Percentiles rank a stretch among this genome's conserved stretches.
Conservation (phyloP, 148 eudicot species). For the Arbutus unedo region DNA sequence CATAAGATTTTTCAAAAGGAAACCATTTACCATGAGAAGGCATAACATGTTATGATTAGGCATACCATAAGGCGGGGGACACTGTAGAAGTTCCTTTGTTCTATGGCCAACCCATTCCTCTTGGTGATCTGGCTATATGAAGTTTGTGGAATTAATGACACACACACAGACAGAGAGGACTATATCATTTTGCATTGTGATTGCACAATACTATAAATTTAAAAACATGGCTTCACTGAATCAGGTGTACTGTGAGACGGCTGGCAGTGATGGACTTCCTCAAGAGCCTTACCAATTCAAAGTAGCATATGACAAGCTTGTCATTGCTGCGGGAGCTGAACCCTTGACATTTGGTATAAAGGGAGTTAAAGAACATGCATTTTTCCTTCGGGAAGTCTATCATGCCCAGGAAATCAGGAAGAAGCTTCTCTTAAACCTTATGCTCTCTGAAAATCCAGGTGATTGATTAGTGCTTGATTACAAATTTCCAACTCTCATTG, state of each 20-base stretch:
- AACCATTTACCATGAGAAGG: too few species aligned
- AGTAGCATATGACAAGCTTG: conserved; percentile 93
- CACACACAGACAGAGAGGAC: not conserved
- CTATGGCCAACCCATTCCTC: not conserved
- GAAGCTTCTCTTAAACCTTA: conserved; percentile 76
- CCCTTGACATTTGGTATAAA: conserved; percentile 83
- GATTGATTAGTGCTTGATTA: not conserved
- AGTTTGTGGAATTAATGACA: not conserved
- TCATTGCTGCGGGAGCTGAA: conserved; percentile 82
- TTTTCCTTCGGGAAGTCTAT: conserved; percentile 79
- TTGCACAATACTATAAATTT: not conserved
- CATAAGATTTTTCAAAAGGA: too few species aligned
- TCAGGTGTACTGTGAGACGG: conserved; percentile 80
- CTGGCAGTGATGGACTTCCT: conserved; percentile 34
- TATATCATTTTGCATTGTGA: not conserved
- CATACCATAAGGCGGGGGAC: too few species aligned
- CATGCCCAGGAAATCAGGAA: conserved; percentile 90
- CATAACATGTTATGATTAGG: too few species aligned
- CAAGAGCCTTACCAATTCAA: conserved; percentile 58
- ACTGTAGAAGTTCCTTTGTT: too few species aligned
- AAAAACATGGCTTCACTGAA: conserved; percentile 11
- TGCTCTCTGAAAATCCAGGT: conserved; percentile 92
- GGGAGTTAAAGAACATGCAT: conserved; percentile 82
- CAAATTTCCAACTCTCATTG: not conserved
- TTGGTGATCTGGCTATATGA: not conserved